Evolutionary conservation across 106 monocot genomes (phyloP), one percentile per base, ranked within the genome.

Genomic region (Allium cepa): DNA sequence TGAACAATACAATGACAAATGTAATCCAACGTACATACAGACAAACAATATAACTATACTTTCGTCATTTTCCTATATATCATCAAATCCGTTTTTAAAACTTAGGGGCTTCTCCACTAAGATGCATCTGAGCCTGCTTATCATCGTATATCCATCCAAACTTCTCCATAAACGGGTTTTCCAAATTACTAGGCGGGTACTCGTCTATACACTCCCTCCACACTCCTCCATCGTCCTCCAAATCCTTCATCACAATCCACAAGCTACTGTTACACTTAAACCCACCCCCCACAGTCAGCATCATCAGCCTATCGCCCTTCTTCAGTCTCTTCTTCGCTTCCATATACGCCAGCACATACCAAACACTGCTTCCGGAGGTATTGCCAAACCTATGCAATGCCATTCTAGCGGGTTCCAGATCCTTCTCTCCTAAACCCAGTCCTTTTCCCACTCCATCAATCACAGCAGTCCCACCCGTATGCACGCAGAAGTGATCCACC

Each of bases 321-420:
- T 51, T 74, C 60, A 91, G 69, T 73, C 87, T 71, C 70, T 47
- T 66, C 81, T 91, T 87, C 1, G 73, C 91, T 60, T 91, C 91
- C 91, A 91, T 87, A 79, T 91, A 91, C 2, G 69, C 75, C 28
- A 91, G 69, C 36, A 91, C 91, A 68, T 91, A 91, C 91, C 91
- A 91, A 15, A 91, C 69, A 71, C 91, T 91, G 70, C 84, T 81
- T 46, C 81, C 91, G 17, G 91, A 91, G 60, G 91, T 91, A 77
- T 91, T 91, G 4, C 91, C 91, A 60, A 76, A 91, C 69, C 91
- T 68, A 75, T 91, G 91, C 22, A 91, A 78, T 53, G 91, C 84
- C 91, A 91, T 91, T 74, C 87, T 74, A 12, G 87, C 72, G 65
- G 91, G 91, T 69, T 91, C 91, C 12, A 87, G 73, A 22, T 91